Evolutionary conservation across 2,329 filamentous ascomycete species (phyloP), one percentile per base, ranked within the genome.

Genomic region (Westerdykella aurantiaca): DNA sequence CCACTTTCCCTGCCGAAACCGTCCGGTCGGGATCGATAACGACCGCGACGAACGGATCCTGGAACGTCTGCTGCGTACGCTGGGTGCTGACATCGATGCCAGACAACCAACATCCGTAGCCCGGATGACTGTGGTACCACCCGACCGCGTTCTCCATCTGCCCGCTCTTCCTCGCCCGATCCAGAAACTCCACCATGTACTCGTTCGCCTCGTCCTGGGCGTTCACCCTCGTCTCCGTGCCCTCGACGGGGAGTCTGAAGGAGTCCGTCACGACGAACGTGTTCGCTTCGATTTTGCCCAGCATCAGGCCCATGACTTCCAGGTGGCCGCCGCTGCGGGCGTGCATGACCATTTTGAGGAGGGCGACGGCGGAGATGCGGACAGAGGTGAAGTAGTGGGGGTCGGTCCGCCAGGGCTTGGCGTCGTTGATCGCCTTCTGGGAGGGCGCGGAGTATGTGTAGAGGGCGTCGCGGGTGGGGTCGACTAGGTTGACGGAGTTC

Each of bases 311-410:
- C 93, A 98, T 98, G 58, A 98, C 80, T 73, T 98, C 93, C 53
- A 97, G 79, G 22, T 81, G 82, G 45, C 93, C 91, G 52, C 93
- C 93, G 0, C 88, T 90, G n/a, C 93, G 86, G 9, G 93, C 93
- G 67, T 98, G 93, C 87, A 96, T 97, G 52, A 94, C 88, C 93
- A 98, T 98, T 73, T 98, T 98, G 56, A 97, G 80, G 46, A 98
- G 80, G 5, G 93, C 93, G 11, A 95, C 84, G 46, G 93, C 89
- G 41, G 88, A 94, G 69, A 98, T 91, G 59, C 90, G 88, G 38
- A 97, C 88, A 42, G 86, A 79, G 66, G 91, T 94, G 79, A 97
- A 98, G 75, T 96, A 83, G 68, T 88, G 78, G 0, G 85, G 83
- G 62, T 96, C 83, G 38, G 73, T 74, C 39, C 72, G 73, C 93